Evolutionary conservation across 805 yeast genomes (phyloP).

Genomic region (Maudiozyma pseudohumilis): DNA sequence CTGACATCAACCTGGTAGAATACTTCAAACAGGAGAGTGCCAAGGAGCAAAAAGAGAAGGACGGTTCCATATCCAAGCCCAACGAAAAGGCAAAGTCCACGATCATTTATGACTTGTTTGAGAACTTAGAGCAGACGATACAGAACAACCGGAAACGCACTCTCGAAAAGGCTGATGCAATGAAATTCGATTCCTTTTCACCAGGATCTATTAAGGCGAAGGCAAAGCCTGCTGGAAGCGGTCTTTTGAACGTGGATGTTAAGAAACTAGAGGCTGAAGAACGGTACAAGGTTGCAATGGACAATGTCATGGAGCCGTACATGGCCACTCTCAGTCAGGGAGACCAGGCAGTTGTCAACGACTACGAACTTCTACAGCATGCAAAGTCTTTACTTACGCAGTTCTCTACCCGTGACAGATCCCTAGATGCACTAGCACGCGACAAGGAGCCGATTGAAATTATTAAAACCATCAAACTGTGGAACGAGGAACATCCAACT

Average conservation of each 20-base stretch:
- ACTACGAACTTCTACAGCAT: conserved; percentile 17
- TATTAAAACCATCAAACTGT: conserved; percentile 11
- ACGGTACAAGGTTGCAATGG: conserved; percentile 16
- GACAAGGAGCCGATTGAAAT: conserved; percentile 7
- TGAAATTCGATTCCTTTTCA: neutral
- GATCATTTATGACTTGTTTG: conserved; percentile 5
- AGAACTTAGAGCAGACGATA: conserved; percentile 5
- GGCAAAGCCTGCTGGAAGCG: too few species aligned
- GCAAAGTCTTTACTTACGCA: conserved; percentile 8
- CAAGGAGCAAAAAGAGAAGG: neutral
- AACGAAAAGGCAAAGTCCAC: conserved; percentile 1
- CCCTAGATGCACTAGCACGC: conserved; percentile 5
- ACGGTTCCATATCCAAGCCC: neutral
- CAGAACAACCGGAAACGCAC: conserved; percentile 5
- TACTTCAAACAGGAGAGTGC: conserved; percentile 3
- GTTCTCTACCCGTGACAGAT: conserved; percentile 10
- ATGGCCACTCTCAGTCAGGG: conserved; percentile 5
- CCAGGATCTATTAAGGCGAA: neutral
- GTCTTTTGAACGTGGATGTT: conserved; percentile 6
- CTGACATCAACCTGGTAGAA: conserved; percentile 3
- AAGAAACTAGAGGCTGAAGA: conserved; percentile 16
- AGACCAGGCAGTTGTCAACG: conserved; percentile 12
- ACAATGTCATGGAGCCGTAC: conserved; percentile 16
- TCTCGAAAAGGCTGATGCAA: conserved; percentile 2
- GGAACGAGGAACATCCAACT: conserved; percentile 4